Evolutionary conservation across 2,329 filamentous ascomycete genomes (phyloP).

Genomic region (Orbilia blumenaviensis): DNA sequence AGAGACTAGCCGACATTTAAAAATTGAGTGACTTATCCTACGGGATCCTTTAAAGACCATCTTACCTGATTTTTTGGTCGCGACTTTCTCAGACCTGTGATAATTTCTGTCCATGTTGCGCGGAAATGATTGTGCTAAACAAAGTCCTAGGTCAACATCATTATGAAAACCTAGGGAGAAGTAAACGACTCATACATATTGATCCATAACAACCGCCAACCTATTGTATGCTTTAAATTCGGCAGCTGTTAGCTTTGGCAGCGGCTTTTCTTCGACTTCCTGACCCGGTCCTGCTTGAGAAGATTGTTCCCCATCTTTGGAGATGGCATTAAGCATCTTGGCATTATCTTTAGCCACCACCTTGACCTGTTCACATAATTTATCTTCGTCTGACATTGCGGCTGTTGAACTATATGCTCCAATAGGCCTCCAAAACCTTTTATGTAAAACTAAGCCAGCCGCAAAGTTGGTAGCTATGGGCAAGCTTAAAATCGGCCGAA

Average conservation of each 20-base stretch:
- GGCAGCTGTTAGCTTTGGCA: slow-evolving; percentile 71
- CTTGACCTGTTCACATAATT: slow-evolving; percentile 31
- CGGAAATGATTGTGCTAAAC: slow-evolving; percentile 80
- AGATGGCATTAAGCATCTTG: slow-evolving; percentile 3
- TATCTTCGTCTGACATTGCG: slow-evolving; percentile 26
- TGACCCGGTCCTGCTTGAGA: slow-evolving; percentile 8
- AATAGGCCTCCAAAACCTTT: neutral
- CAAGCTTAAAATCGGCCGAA: neutral
- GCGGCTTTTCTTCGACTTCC: slow-evolving; percentile 18
- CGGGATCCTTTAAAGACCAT: neutral
- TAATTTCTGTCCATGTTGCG: slow-evolving; percentile 68
- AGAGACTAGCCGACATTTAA: slow-evolving; percentile 17
- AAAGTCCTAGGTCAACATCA: slow-evolving; percentile 34
- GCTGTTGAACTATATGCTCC: neutral
- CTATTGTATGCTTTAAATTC: slow-evolving; percentile 77
- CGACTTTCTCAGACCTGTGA: slow-evolving; percentile 27
- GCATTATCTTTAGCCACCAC: slow-evolving; percentile 26
- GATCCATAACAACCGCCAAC: slow-evolving; percentile 78
- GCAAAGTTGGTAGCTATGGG: neutral
- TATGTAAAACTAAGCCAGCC: neutral
- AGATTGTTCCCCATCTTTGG: neutral
- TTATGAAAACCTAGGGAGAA: neutral
- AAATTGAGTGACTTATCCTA: slow-evolving; percentile 17
- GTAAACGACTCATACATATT: slow-evolving; percentile 68
- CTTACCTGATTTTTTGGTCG: slow-evolving; percentile 49